Percentiles rank a stretch among this genome's conserved stretches.
Evolutionary conservation across 1,284 basidiomycete genomes (phyloP).

Genomic region (Macrocystidia cucumis): DNA sequence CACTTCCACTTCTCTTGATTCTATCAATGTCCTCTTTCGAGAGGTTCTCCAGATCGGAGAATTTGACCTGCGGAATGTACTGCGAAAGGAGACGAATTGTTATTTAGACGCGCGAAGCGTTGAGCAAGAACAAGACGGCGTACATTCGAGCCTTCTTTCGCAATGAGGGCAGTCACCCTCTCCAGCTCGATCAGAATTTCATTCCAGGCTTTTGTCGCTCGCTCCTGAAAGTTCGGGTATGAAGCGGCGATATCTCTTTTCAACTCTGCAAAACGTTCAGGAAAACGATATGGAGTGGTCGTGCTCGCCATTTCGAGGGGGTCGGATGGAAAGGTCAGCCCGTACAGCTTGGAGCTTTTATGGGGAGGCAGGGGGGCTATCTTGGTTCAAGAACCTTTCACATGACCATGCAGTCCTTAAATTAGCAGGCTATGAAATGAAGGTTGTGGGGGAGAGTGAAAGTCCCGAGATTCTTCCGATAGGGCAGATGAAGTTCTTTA

Average conservation of each 20-base stretch:
- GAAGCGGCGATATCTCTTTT: slow-evolving; percentile 47
- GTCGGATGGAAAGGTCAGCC: too few species aligned
- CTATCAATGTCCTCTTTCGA: slow-evolving; percentile 34
- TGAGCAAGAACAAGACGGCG: slow-evolving; percentile 9
- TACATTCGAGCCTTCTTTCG: slow-evolving; percentile 41
- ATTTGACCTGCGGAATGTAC: slow-evolving; percentile 54
- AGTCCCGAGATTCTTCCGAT: too few species aligned
- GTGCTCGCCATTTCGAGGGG: too few species aligned
- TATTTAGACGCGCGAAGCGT: too few species aligned
- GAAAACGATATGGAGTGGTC: too few species aligned
- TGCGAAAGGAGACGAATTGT: slow-evolving; percentile 9
- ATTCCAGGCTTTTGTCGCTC: slow-evolving; percentile 45
- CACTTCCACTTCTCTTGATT: slow-evolving; percentile 49
- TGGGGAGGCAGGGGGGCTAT: too few species aligned
- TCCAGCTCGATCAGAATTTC: slow-evolving; percentile 47
- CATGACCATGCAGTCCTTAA: too few species aligned
- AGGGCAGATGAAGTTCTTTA: too few species aligned
- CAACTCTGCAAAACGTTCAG: slow-evolving; percentile 38
- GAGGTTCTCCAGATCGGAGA: slow-evolving; percentile 43
- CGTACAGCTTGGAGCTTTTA: too few species aligned
- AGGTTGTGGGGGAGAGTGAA: too few species aligned
- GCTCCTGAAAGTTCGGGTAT: slow-evolving; percentile 43
- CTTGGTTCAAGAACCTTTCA: too few species aligned
- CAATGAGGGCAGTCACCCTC: slow-evolving; percentile 33
- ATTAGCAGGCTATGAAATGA: too few species aligned